These are phyloP conservation scores for Geum urbanum DNA, from an alignment of 306 rosid species.

Conservation along the genomic window DNA sequence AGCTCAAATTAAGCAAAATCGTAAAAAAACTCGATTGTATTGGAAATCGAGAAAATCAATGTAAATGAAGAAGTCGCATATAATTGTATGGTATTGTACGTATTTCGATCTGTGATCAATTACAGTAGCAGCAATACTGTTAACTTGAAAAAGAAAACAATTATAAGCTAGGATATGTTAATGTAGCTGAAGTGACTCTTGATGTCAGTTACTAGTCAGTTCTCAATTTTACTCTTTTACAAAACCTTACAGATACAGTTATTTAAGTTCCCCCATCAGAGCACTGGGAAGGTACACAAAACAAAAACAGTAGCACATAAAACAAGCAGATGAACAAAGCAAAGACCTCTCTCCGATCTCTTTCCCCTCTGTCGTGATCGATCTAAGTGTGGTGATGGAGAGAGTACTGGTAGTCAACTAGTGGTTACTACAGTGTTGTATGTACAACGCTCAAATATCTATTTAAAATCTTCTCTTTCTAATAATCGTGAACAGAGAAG, in stretches of 20 bases:
- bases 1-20: background rate
- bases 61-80: background rate
- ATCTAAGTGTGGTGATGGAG: background rate
- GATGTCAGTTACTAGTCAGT: constrained; percentile 32
- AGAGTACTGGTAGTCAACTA: constrained; percentile 41
- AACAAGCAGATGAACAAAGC: background rate
- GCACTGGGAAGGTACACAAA: background rate
- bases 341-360: background rate
- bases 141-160: background rate
- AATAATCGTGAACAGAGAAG: background rate
- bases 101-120: background rate
- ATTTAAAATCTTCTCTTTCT: background rate
- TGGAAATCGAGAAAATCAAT: background rate
- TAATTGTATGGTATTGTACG: background rate
- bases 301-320: background rate
- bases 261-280: constrained; percentile 10
- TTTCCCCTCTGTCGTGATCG: constrained; percentile 8
- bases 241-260: constrained; percentile 36
- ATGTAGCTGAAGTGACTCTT: constrained; percentile 48
- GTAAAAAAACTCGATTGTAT: background rate
- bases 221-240: constrained; percentile 29
- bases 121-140: background rate
- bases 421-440: constrained; percentile 19
- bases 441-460: background rate
- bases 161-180: constrained; percentile 3